These are phyloP conservation scores for Pulveroboletus sp. DNA, from an alignment of 768 basidiomycete species.

Conservation along the genomic window DNA sequence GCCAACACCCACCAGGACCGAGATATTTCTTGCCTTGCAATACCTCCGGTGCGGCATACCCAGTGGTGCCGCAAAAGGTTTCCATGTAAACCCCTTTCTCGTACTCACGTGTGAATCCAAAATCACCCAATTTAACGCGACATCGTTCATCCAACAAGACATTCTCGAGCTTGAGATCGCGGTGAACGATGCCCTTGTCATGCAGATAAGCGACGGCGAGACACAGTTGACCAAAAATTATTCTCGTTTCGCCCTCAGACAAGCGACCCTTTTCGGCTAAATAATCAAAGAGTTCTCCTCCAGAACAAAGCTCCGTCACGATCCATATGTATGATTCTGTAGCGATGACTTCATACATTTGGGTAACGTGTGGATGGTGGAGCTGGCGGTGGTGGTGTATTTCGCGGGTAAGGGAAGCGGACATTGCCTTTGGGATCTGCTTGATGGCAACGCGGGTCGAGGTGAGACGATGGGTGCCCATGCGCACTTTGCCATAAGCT, in stretches of 20 bases:
- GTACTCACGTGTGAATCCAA: constrained; percentile 93
- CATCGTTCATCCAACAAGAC: constrained; percentile 88
- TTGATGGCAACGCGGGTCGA: constrained; percentile 93
- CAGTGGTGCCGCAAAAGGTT: constrained; percentile 93
- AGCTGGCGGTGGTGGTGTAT: constrained; percentile 98
- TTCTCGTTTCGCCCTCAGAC: constrained; percentile 74
- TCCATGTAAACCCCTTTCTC: constrained; percentile 76
- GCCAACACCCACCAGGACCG: constrained; percentile 64
- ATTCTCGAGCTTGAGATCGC: constrained; percentile 96
- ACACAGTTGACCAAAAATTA: constrained; percentile 94
- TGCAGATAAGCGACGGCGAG: constrained; percentile 93
- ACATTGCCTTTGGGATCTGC: constrained; percentile 93
- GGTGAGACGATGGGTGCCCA: constrained; percentile 92
- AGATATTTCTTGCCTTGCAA: constrained; percentile 82
- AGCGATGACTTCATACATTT: constrained; percentile 96
- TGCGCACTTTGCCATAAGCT: constrained; percentile 91
- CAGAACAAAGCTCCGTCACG: constrained; percentile 92
- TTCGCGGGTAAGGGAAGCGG: constrained; percentile 88
- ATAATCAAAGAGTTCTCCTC: constrained; percentile 98
- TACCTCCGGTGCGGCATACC: constrained; percentile 93
- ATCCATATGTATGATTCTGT: constrained; percentile 97
- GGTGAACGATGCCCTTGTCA: constrained; percentile 88
- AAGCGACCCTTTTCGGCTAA: constrained; percentile 92
- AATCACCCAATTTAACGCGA: constrained; percentile 89
- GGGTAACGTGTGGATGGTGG: constrained; percentile 92